Base-by-base conservation (phyloP, 495 filamentous ascomycete species). In the Penicillium verhagenii region DNA sequence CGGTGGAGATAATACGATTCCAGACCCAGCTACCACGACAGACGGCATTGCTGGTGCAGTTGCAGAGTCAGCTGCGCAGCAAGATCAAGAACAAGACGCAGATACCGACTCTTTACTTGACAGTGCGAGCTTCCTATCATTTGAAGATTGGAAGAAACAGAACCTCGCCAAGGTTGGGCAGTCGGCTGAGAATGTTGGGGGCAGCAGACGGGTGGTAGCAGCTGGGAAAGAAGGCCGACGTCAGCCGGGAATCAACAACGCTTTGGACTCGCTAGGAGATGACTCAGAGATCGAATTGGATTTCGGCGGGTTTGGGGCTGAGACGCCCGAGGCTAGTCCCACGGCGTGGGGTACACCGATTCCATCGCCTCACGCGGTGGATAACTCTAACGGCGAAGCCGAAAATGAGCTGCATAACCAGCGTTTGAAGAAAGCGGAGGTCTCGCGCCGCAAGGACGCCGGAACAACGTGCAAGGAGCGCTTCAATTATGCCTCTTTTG, bases 71-170 rank as follows among this genome's bases (percentile, higher is more conserved):
- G 20, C 26, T 5, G 31, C 49, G 19, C 35, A 25, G 21, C 19
- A 38, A 25, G 70, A 73, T 11, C 59, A 60, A 11, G 82, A 86
- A 21, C 57, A 70, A 24, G 87, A 90, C 35, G 68, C 74, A 23
- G 87, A 90, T 38, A 69, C 74, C 11, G 85, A 89, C 24, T 89
- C 86, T 0, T 83, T 88, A 16, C 80, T 96, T 7, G 88, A 92
- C 60, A 87, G 88, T 33, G 86, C 85, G 25, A 86, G 90, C 26
- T 97, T 98, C 65, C 87, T 98, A 47, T 97, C 94, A 0, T 98
- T 98, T 61, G 94, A 97, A 64, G 93, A 97, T 59, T 98, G 94
- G 94, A 97, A 95, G 73, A 90, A 89, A 63, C 89, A 92, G 76
- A 96, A 96, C 69, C 76, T 97, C 11, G 90, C 85, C 29, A 90